Evolutionary conservation across 2,329 filamentous ascomycete genomes (phyloP), one percentile per base, ranked within the genome.

Genomic region (Fusarium guadeloupense): DNA sequence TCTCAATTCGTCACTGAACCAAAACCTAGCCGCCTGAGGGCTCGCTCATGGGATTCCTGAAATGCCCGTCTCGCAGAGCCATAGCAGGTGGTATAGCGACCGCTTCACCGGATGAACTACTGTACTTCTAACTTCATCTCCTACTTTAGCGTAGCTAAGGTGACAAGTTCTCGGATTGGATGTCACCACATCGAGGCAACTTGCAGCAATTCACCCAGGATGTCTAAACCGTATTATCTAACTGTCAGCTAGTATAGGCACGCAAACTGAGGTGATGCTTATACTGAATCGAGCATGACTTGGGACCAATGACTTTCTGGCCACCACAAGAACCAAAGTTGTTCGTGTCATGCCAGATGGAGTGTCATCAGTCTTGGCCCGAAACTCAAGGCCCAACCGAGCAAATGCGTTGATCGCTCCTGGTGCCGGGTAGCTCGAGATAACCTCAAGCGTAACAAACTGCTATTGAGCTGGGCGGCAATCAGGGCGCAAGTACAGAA

Each of bases 161-260:
- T 46, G 39, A 59, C 39, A 35, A 41, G 53, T 62, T 42, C 23
- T 54, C 37, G 62, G 59, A 68, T 68, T 68, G 64, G 59, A 50
- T 62, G 59, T 62, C 54, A 59, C 49, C 42, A 42, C 37, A 8
- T 54, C 34, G 43, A 40, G 30, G 40, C 39, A 63, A n/a, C 28
- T 26, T 37, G 52, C 54, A 59, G 54, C 39, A 23, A 19, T 46
- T 52, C n/a, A n/a, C n/a, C n/a, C n/a, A n/a, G n/a, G n/a, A n/a
- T n/a, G n/a, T n/a, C n/a, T n/a, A n/a, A 31, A 57, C 40, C 5
- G 21, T 47, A 41, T 64, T 40, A 28, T 38, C n/a, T 54, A 59
- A 30, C 35, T 33, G 37, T 45, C 33, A 40, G 37, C 44, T 52
- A 46, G 20, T 17, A 16, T 40, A 19, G 13, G 8, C 5, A 33